Conservation (phyloP, 805 yeast species). For the Candida alai region DNA sequence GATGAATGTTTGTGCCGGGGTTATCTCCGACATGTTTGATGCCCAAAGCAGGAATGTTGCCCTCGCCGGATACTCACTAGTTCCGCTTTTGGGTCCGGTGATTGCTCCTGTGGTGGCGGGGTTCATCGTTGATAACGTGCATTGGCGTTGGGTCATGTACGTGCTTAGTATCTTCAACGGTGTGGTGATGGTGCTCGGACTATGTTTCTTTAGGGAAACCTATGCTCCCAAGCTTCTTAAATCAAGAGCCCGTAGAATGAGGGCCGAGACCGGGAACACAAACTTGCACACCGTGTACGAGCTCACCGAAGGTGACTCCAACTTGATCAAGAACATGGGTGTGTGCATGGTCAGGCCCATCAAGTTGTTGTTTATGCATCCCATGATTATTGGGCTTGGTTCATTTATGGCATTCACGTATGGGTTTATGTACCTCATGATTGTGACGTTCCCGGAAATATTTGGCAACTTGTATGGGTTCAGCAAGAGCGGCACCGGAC, state of each 20-base stretch:
- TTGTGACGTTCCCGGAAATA: slow-evolving; percentile 35
- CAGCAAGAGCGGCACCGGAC: slow-evolving; percentile 24
- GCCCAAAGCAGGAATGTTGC: slow-evolving; percentile 30
- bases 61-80: slow-evolving; percentile 33
- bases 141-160: slow-evolving; percentile 38
- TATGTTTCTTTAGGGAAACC: slow-evolving; percentile 30
- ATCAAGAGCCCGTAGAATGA: slow-evolving; percentile 22
- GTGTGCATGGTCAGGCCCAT: slow-evolving; percentile 30
- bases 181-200: slow-evolving; percentile 27
- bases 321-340: slow-evolving; percentile 18
- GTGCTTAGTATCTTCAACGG: slow-evolving; percentile 34
- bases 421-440: slow-evolving; percentile 40
- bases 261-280: slow-evolving; percentile 32
- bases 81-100: slow-evolving; percentile 38
- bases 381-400: slow-evolving; percentile 38
- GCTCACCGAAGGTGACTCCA: slow-evolving; percentile 26
- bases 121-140: slow-evolving; percentile 25
- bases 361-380: slow-evolving; percentile 29
- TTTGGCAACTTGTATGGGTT: slow-evolving; percentile 30
- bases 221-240: slow-evolving; percentile 32
- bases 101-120: slow-evolving; percentile 37
- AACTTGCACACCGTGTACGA: slow-evolving; percentile 37
- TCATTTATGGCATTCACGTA: slow-evolving; percentile 40
- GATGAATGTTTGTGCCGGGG: slow-evolving; percentile 37
- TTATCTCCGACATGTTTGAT: slow-evolving; percentile 33